Conservation (phyloP, 1,139 yeast genomes). For the Blastobotrys ciferrii region DNA sequence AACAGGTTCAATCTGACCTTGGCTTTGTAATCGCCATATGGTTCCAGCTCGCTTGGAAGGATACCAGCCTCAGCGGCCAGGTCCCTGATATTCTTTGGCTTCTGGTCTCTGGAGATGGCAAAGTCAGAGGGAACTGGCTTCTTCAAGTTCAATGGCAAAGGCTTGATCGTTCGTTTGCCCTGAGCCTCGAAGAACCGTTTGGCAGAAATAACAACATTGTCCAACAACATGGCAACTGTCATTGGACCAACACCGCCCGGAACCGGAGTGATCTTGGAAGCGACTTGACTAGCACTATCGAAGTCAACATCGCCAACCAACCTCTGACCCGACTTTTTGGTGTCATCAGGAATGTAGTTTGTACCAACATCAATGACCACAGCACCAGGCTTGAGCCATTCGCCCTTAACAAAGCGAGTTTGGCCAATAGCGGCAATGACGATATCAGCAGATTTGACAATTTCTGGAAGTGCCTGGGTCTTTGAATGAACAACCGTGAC, state of each 20-base stretch:
- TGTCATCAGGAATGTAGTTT: constrained; percentile 74
- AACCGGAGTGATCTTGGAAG: constrained; percentile 85
- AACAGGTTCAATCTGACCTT: constrained; percentile 76
- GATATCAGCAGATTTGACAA: constrained; percentile 75
- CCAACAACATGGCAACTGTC: constrained; percentile 96
- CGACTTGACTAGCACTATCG: constrained; percentile 61
- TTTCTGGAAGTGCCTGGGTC: constrained; percentile 60
- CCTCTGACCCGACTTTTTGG: constrained; percentile 78
- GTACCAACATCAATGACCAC: constrained; percentile 96
- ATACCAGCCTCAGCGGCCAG: constrained; percentile 87
- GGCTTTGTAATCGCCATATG: constrained; percentile 89
- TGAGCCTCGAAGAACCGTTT: constrained; percentile 43
- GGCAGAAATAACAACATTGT: constrained; percentile 84
- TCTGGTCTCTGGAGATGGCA: constrained; percentile 87
- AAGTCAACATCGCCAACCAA: constrained; percentile 95
- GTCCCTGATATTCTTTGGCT: constrained; percentile 77
- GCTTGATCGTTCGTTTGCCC: constrained; percentile 40
- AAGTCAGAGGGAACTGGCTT: constrained; percentile 92
- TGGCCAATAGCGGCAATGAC: constrained; percentile 91
- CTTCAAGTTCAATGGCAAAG: constrained; percentile 62
- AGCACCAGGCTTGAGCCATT: constrained; percentile 81
- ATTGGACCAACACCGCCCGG: constrained; percentile 99
- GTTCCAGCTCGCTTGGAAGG: constrained; percentile 78
- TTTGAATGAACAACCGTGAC: constrained; percentile 85
- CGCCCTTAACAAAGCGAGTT: constrained; percentile 80